Evolutionary conservation across 2,329 filamentous ascomycete genomes (phyloP).

Genomic region (Xylaria arbuscula): DNA sequence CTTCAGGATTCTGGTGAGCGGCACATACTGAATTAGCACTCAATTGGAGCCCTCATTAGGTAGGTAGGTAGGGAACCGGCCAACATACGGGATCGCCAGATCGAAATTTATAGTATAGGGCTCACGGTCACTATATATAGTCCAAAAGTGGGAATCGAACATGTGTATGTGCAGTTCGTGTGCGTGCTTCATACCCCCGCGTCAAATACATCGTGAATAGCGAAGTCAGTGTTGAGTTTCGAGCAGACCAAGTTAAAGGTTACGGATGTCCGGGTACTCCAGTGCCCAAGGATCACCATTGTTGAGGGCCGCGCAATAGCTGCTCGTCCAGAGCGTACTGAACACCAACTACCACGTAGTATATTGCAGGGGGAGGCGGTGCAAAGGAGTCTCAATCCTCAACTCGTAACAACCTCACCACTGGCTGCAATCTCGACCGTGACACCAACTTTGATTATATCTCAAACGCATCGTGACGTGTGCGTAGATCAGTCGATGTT

Average conservation of each 20-base stretch:
- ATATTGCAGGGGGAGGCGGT: slow-evolving; percentile 14
- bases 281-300: slow-evolving; percentile 3
- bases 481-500: background rate
- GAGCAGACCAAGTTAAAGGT: background rate
- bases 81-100: background rate
- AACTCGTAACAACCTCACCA: background rate
- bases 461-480: background rate
- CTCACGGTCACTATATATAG: slow-evolving; percentile 20
- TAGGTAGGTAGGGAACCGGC: background rate
- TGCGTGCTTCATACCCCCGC: background rate
- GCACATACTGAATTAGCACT: background rate
- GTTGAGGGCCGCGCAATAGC: slow-evolving; percentile 14
- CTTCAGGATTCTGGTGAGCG: slow-evolving; percentile 23
- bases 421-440: too few relatives aligned
- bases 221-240: background rate
- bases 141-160: background rate
- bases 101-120: background rate
- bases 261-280: background rate
- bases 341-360: background rate
- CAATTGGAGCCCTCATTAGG: background rate
- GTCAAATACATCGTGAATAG: background rate
- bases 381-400: slow-evolving; percentile 10
- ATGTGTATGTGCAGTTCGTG: background rate
- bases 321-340: background rate
- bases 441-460: background rate